Percentiles rank a stretch among this genome's conserved stretches.
These are phyloP conservation scores for Rhodotorula babjevae DNA, from an alignment of 768 basidiomycete genomes.

Conservation along the genomic window DNA sequence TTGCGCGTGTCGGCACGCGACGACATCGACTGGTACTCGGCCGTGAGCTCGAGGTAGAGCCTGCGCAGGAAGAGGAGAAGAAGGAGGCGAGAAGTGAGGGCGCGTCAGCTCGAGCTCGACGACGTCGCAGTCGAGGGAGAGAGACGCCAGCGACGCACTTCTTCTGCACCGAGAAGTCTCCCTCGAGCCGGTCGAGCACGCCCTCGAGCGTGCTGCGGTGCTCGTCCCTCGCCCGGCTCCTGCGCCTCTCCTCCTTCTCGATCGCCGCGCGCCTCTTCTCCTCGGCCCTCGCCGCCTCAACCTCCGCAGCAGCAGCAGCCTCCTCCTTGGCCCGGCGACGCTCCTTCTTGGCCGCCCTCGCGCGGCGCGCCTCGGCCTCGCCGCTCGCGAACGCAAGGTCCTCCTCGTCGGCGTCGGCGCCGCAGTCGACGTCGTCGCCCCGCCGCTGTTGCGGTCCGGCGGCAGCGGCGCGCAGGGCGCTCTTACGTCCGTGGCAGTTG, in stretches of 20 bases:
- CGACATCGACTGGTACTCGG: slow-evolving; percentile 87
- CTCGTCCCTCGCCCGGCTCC: slow-evolving; percentile 7
- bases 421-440: background rate
- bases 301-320: no score
- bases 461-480: background rate
- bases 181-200: slow-evolving; percentile 82
- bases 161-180: slow-evolving; percentile 91
- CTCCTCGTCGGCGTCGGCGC: slow-evolving; percentile 6
- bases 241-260: slow-evolving; percentile 19
- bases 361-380: background rate
- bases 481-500: slow-evolving; percentile 18
- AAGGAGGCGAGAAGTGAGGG: no score
- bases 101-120: background rate
- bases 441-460: no score
- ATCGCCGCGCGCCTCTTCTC: background rate
- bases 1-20: slow-evolving; percentile 72
- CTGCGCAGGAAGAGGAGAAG: no score
- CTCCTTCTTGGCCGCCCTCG: slow-evolving; percentile 32
- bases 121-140: background rate
- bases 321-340: no score
- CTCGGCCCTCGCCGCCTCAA: no score
- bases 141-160: slow-evolving; percentile 61
- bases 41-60: slow-evolving; percentile 82
- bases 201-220: slow-evolving; percentile 47
- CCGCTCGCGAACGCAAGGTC: background rate